Evolutionary conservation across 177 flowering plant genomes (phyloP), one percentile per base, ranked within the genome.

Genomic region (Vitis hybrid): DNA sequence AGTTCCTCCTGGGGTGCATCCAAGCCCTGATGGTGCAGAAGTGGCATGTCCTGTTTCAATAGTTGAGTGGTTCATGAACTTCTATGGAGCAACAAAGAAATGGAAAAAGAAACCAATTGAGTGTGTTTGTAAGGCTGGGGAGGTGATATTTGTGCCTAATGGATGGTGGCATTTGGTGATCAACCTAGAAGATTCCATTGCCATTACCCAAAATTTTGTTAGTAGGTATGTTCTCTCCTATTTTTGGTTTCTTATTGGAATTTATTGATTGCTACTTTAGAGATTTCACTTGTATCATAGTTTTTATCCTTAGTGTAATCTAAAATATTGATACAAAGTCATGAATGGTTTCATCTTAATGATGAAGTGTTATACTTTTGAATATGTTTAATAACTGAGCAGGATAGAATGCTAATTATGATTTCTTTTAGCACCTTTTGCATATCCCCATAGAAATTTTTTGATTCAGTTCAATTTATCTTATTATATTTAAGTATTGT

Each of bases 141-240:
- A 95, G 77, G 95, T 93, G 23, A 81, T 94, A 15, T 94, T 91
- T 79, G 97, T 93, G 81, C 99, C 98, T 26, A 87, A 89, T 75
- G 99, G 99, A 59, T 95, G 99, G 99, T 95, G 99, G 99, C 98
- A 93, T 91, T 79, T 95, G 82, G 99, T 95, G 74, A 95, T 95
- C 81, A 95, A 95, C 78, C 84, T 95, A 8, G 97, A 95, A 79
- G 98, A 93, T 54, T 95, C 99, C 40, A 82, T 95, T 70, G 99
- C 98, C 75, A 94, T 94, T 50, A 94, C 99, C 4, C 99, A 95
- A 75, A 93, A 95, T 75, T 95, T 82, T 78, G 98, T 88, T 52
- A 95, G 99, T 88, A 89, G 98, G 99, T 93, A 84, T 51, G 48
- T 23, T 64, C 15, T 30, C 55, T 34, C 9, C 11, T 15, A 6